Evolutionary conservation across 305 asterid genomes (phyloP), one percentile per base, ranked within the genome.

Genomic region (Fraxinus ornus): DNA sequence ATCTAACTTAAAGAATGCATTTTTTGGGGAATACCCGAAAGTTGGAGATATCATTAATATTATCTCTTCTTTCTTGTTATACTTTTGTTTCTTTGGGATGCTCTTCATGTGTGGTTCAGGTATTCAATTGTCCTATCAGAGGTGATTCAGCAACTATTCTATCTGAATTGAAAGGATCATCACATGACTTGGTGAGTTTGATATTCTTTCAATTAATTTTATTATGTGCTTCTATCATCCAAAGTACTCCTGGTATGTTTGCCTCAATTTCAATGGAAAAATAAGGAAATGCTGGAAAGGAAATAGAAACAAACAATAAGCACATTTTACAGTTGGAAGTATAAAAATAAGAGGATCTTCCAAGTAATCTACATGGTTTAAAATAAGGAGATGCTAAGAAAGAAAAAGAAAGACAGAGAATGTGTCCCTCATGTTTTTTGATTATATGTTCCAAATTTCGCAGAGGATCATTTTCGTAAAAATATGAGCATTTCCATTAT

Each of bases 101-200:
- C 71, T 70, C 49, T 83, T 84, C 76, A 39, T 77, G 37, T 47
- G 19, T 68, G 64, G 78, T 81, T 83, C 93, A 96, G 99, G 97
- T 96, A 78, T 96, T 96, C 87, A 94, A 94, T 85, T 96, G 99
- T 84, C 99, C 99, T 55, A 94, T 96, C 79, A 92, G 98, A 82
- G 94, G 88, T 85, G 98, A 96, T 88, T 96, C 99, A 55, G 98
- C 98, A 22, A 80, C 92, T 55, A 94, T 96, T 62, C 86, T 96
- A 87, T 83, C 97, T 72, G 99, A 92, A 88, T 83, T 96, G 79
- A 94, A 91, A 88, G 89, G 73, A 85, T 94, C 99, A 60, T 93
- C 99, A 64, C 99, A 94, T 86, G 99, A 96, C 85, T 87, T 96
- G 98, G 98, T 96, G 83, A 91, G 95, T 80, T 79, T 79, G 82